Base-by-base conservation (phyloP, 2,329 filamentous ascomycete species). In the Cladobotryum protrusum region DNA sequence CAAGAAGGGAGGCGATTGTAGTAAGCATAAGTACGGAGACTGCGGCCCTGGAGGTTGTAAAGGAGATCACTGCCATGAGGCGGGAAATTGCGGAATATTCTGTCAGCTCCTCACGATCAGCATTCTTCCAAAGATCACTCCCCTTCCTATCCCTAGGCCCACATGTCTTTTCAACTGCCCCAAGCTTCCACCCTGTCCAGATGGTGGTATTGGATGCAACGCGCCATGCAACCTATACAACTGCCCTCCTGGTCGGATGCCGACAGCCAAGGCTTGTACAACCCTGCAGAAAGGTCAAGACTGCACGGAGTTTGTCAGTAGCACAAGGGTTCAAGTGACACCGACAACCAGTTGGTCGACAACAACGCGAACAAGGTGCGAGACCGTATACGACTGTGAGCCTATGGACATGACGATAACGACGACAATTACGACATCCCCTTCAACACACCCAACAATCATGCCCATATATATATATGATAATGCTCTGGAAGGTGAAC, bases 371-470 rank as follows among this genome's bases (percentile, higher is more conserved):
- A 50, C 51, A 2, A 20, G 11, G 1, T 53, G 51, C 32, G 45
- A 50, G 40, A 41, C 18, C 4, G 40, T 50, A 14, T 15, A 41
- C 11, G 51, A 49, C 15, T 53, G 47, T 34, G 51, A 53, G n/a
- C 33, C 40, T 17, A 43, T 35, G 13, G 51, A 49, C 39, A 44
- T 37, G 32, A 45, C 40, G 13, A 8, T 11, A 14, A 46, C 51
- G 13, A 43, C 37, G 20, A 45, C 43, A 37, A 29, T 49, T 15
- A 43, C 37, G 14, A 41, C 40, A 34, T 32, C 48, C 49, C 20
- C 24, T 0, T 35, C 32, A 11, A 42, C 34, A 39, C 15, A 41
- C 33, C 13, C 18, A 5, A 13, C 7, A 17, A 13, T 8, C 18
- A 3, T 3, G 3, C 15, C 18, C 18, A 41, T 7, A 3, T 5